Percentiles rank a stretch among this genome's conserved stretches.
Evolutionary conservation across 164 flowering plant species (phyloP).

Genomic region (Chimonanthus salicifolius): DNA sequence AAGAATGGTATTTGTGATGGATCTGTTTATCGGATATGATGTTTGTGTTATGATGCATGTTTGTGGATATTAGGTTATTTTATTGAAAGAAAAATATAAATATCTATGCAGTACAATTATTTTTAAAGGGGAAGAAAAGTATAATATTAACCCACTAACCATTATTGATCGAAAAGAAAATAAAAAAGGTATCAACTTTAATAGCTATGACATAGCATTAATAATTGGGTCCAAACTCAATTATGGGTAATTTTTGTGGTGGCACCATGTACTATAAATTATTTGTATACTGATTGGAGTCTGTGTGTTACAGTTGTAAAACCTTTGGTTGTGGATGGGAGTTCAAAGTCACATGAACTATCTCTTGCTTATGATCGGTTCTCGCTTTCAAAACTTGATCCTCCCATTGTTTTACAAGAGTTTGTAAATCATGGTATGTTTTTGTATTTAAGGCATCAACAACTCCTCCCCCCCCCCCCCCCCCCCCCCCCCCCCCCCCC

Average conservation of each 20-base stretch:
- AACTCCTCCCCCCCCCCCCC: background rate
- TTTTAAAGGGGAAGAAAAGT: no score
- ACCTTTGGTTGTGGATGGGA: slow-evolving; percentile 82
- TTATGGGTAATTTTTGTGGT: background rate
- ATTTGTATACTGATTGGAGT: background rate
- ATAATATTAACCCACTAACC: no score
- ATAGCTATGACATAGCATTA: background rate
- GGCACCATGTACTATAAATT: background rate
- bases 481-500: background rate
- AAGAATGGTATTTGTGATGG: no score
- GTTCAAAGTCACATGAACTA: slow-evolving; percentile 82
- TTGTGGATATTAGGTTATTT: no score
- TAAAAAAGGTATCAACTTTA: background rate
- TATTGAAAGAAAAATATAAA: no score
- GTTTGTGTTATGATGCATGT: no score
- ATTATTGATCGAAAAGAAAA: no score
- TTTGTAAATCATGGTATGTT: slow-evolving; percentile 91
- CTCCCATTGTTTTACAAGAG: slow-evolving; percentile 95
- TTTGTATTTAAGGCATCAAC: background rate
- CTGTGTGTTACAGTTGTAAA: slow-evolving; percentile 70
- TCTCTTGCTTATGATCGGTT: slow-evolving; percentile 83
- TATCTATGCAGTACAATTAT: no score
- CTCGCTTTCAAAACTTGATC: slow-evolving; percentile 78
- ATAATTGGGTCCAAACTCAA: background rate
- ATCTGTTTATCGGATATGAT: no score